A percentile compares a stretch with the other conserved stretches of the same genome.
Evolutionary conservation across 2,329 filamentous ascomycete species (phyloP).

Genomic region (Rhexocercosporidium sp.): DNA sequence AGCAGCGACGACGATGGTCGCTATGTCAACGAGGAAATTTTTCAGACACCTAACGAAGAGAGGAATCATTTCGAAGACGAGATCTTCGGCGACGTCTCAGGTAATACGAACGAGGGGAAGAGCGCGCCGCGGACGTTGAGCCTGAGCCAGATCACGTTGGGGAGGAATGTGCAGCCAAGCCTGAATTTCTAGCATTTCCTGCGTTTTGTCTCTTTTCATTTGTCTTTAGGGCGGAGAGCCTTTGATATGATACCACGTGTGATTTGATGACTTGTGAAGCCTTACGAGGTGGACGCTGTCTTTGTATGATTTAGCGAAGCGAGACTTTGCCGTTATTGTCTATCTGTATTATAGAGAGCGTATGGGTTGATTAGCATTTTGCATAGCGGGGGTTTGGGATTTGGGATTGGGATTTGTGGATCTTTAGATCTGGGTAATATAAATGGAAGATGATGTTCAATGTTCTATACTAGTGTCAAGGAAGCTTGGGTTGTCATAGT

Average conservation of each 20-base stretch:
- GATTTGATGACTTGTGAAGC: slow-evolving; percentile 1
- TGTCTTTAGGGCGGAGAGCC: slow-evolving; percentile 5
- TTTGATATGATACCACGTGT: slow-evolving; percentile 9
- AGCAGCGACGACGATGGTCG: slow-evolving; percentile 37
- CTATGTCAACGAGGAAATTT: slow-evolving; percentile 53
- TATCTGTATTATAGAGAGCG: background rate
- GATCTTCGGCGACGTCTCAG: slow-evolving; percentile 45
- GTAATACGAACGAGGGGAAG: slow-evolving; percentile 41
- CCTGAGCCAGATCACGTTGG: slow-evolving; percentile 62
- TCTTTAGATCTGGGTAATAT: background rate
- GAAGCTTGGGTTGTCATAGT: background rate
- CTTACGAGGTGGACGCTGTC: slow-evolving; percentile 1
- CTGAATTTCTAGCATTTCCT: slow-evolving; percentile 3
- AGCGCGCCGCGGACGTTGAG: slow-evolving; percentile 69
- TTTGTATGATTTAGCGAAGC: slow-evolving; percentile 11
- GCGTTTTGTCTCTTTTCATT: slow-evolving; percentile 1
- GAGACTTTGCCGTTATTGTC: slow-evolving; percentile 1
- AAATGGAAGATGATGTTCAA: background rate
- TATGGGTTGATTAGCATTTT: background rate
- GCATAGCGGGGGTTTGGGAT: slow-evolving; percentile 3
- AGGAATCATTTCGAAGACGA: slow-evolving; percentile 48
- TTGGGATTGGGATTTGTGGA: background rate
- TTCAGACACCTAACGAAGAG: slow-evolving; percentile 58
- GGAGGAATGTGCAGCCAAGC: slow-evolving; percentile 18
- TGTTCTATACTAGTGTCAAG: background rate